Base-by-base conservation (phyloP, 176 grass and related monocot genomes). In the Themeda triandra region DNA sequence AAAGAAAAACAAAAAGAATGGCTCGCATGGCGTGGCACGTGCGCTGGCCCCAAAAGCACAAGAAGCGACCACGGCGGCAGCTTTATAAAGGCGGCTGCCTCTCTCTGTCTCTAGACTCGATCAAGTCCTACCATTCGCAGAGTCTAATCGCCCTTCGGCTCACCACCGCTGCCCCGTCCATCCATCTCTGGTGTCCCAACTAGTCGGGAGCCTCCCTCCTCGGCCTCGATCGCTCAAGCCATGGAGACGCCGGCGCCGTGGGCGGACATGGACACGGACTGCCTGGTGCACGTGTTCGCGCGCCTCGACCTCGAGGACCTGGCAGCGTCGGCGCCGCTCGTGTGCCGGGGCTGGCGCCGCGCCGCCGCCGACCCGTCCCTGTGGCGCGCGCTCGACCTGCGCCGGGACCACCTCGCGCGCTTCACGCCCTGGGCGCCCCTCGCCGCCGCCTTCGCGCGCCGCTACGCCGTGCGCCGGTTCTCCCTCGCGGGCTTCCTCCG, bases 361-460 rank as follows among this genome's bases (percentile, higher is more conserved):
- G 92, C 87, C 6, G 86, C 93, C 0, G 76, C 73, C 3, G 93
- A 98, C 86, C 89, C 91, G 35, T 81, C 63, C 28, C 92, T 92
- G 56, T 98, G 91, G 89, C 86, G 85, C 63, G 63, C 56, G 25
- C 96, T 98, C 82, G 82, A 98, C 79, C 94, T 98, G 25, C 88
- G 89, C 33, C 87, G 72, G 32, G 81, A 88, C 85, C 85, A 89
- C 69, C 6, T 87, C 87, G 82, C 88, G 76, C 92, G 94, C 67
- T 95, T 98, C 89, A 93, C 90, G 93, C 93, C 96, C 8, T 95
- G 89, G 91, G 28, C 8, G 1, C 81, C 0, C 94, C 42, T 98
- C 73, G 86, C 89, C 5, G 65, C 69, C 31, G 84, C 75, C 40
- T 93, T 92, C 84, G 25, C 69, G 11, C 36, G 17, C 64, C 62